phyloP scores from a whole-genome alignment of 2,329 filamentous ascomycete genomes.

The Fusarium sp. region DNA sequence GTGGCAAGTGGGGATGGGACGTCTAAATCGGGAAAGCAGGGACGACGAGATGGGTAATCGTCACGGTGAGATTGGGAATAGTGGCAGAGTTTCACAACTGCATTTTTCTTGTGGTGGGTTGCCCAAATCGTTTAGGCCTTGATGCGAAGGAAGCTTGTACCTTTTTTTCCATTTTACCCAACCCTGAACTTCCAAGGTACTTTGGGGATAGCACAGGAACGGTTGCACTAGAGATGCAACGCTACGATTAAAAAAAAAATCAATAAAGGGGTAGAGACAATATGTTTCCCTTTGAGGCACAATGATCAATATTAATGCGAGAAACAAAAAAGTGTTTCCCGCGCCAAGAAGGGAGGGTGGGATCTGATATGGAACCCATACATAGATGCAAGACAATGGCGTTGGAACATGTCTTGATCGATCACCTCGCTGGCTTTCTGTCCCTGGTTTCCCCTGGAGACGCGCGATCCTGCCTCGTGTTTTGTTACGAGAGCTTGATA shows the following conservation, averaged over 20 bases:
- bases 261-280: not conserved
- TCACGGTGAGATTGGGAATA: conserved; percentile 20
- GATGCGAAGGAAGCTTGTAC: not conserved
- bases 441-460: conserved; percentile 23
- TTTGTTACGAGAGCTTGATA: not conserved
- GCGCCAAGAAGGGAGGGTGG: conserved; percentile 8
- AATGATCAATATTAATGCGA: not conserved
- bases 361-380: conserved; percentile 16
- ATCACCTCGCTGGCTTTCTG: not conserved
- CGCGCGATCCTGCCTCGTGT: conserved; percentile 23
- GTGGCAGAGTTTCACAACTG: conserved; percentile 8
- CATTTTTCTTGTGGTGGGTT: not conserved
- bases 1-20: conserved; percentile 21
- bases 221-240: not conserved
- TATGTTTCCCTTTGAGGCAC: not conserved
- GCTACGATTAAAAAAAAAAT: not conserved
- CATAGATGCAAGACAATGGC: conserved; percentile 20
- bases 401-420: conserved; percentile 23
- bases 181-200: conserved; percentile 8
- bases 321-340: not conserved
- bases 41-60: conserved; percentile 22
- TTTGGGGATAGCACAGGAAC: not conserved
- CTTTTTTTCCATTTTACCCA: not conserved
- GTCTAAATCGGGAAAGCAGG: conserved; percentile 20
- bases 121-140: not conserved